Conservation (phyloP, 2,329 filamentous ascomycete species). For the Alternaria rosae region DNA sequence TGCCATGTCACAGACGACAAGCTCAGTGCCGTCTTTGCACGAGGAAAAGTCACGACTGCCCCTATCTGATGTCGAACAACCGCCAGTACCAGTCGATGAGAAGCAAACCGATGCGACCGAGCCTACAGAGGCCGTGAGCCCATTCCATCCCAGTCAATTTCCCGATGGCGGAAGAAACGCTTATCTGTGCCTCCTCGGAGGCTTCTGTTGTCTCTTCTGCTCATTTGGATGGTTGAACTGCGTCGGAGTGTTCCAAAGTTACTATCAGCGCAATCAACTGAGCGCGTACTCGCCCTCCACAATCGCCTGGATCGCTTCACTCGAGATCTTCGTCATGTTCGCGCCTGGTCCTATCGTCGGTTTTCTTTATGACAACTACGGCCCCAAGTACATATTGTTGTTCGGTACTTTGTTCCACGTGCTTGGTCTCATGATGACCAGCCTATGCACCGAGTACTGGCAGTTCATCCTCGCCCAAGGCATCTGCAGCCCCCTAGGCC, state of each 20-base stretch:
- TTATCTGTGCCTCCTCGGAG: conserved; percentile 41
- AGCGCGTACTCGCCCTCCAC: conserved; percentile 47
- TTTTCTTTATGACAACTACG: conserved; percentile 68
- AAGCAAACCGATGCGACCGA: conserved; percentile 11
- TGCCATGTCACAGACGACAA: conserved; percentile 21
- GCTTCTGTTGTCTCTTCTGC: conserved; percentile 39
- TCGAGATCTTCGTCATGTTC: conserved; percentile 60
- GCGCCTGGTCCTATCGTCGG: conserved; percentile 67
- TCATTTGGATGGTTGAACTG: conserved; percentile 55
- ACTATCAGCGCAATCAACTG: conserved; percentile 56
- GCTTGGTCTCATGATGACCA: conserved; percentile 70
- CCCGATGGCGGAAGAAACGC: conserved; percentile 50
- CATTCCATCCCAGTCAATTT: conserved; percentile 42
- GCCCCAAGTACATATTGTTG: conserved; percentile 64
- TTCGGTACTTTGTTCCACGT: conserved; percentile 64
- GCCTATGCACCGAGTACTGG: conserved; percentile 63
- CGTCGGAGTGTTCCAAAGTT: conserved; percentile 57
- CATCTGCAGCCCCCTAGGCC: conserved; percentile 58
- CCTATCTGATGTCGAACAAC: conserved; percentile 25
- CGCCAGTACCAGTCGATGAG: conserved; percentile 14
- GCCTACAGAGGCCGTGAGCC: conserved; percentile 18
- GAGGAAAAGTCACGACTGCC: conserved; percentile 20
- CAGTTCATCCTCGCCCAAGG: conserved; percentile 64
- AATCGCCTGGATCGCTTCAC: conserved; percentile 57
- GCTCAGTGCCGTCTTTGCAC: conserved; percentile 23